Percentiles rank a stretch among this genome's conserved stretches.
phyloP scores from a whole-genome alignment of 768 basidiomycete genomes.

The Agaricus blazei region DNA sequence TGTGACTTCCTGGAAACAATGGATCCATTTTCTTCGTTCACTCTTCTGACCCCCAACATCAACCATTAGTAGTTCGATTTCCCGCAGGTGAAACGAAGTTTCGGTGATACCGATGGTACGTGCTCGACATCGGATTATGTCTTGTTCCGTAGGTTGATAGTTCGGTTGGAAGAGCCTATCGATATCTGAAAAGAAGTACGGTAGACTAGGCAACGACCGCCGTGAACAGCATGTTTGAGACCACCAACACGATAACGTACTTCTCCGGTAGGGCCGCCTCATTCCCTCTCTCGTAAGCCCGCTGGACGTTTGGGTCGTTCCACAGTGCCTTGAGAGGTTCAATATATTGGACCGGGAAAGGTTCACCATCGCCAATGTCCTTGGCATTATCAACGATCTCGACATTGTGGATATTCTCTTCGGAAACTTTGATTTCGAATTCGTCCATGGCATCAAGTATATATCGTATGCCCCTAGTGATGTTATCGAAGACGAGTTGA shows the following conservation, averaged over 20 bases:
- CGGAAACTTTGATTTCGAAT: constrained; percentile 70
- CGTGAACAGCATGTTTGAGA: neutral
- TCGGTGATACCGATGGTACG: constrained; percentile 91
- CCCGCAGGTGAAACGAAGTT: constrained; percentile 74
- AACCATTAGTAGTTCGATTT: constrained; percentile 87
- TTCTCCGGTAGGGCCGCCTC: constrained; percentile 92
- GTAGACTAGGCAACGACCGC: constrained; percentile 35
- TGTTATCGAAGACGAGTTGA: constrained; percentile 89
- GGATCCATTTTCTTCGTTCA: constrained; percentile 91
- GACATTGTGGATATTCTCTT: constrained; percentile 53
- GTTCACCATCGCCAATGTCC: constrained; percentile 75
- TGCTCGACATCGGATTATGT: constrained; percentile 81
- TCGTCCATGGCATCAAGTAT: constrained; percentile 88
- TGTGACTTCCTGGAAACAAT: constrained; percentile 93
- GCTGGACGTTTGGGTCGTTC: constrained; percentile 70
- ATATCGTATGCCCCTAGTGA: constrained; percentile 79
- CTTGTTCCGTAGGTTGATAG: constrained; percentile 77
- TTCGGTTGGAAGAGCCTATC: constrained; percentile 72
- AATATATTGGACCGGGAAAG: constrained; percentile 67
- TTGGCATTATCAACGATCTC: constrained; percentile 60
- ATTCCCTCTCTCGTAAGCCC: constrained; percentile 78
- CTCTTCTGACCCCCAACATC: constrained; percentile 94
- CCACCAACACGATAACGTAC: constrained; percentile 33
- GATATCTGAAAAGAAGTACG: constrained; percentile 75
- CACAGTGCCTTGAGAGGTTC: constrained; percentile 70